A percentile compares a stretch with the other conserved stretches of the same genome.
Conservation (phyloP, 768 basidiomycete genomes). For the Termitomyces sp. region DNA sequence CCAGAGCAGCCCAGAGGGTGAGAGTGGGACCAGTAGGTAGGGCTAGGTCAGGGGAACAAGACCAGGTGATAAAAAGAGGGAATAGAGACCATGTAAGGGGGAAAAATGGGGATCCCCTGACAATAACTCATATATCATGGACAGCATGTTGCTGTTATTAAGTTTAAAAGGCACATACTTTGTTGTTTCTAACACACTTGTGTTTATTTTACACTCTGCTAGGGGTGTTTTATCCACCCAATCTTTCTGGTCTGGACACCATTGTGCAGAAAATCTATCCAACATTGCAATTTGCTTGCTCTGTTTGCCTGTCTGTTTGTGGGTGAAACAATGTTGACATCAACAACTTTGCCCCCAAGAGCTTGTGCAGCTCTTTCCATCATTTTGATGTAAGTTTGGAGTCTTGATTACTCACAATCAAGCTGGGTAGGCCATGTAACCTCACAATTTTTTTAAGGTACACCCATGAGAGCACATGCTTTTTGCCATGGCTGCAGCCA, state of each 20-base stretch:
- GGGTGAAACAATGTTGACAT: background rate
- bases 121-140: constrained; percentile 11
- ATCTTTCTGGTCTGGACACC: constrained; percentile 8
- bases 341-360: constrained; percentile 20
- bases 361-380: constrained; percentile 3
- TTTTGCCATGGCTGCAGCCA: too few relatives aligned
- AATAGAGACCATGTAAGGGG: too few relatives aligned
- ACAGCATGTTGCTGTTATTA: constrained; percentile 20
- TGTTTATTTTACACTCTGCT: constrained; percentile 35
- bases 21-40: too few relatives aligned
- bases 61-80: too few relatives aligned
- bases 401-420: too few relatives aligned
- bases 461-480: too few relatives aligned
- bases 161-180: background rate
- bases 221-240: constrained; percentile 27
- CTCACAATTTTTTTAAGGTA: constrained; percentile 11
- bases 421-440: too few relatives aligned
- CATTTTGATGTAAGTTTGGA: constrained; percentile 28
- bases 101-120: too few relatives aligned
- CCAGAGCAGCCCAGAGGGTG: too few relatives aligned
- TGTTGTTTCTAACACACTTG: constrained; percentile 18
- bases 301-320: background rate
- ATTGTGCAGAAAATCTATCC: background rate
- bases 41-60: too few relatives aligned
- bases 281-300: background rate